Conservation (phyloP, 2,329 filamentous ascomycete genomes). For the Hypoxylon sp. region DNA sequence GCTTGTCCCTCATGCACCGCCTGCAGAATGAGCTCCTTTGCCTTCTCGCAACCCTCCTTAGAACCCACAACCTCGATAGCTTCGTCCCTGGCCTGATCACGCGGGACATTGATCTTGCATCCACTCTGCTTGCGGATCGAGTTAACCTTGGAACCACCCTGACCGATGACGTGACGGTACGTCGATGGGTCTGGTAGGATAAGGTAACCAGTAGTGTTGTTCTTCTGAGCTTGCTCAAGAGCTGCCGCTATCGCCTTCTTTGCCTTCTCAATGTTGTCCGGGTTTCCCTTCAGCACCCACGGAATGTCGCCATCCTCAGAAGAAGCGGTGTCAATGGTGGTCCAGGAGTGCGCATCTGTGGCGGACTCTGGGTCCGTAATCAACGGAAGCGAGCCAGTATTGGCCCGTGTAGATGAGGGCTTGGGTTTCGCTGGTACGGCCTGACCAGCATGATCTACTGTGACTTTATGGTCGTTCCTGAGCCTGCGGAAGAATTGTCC, state of each 20-base stretch:
- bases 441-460: conserved; percentile 88
- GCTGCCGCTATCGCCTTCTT: conserved; percentile 77
- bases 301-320: conserved; percentile 78
- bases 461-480: conserved; percentile 85
- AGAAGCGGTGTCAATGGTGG: conserved; percentile 71
- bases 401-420: conserved; percentile 61
- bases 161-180: conserved; percentile 90
- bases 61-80: conserved; percentile 90
- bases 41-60: conserved; percentile 82
- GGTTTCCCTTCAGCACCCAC: conserved; percentile 84
- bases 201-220: conserved; percentile 81
- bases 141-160: conserved; percentile 90
- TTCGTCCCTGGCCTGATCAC: conserved; percentile 76
- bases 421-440: conserved; percentile 74
- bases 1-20: conserved; percentile 72
- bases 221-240: conserved; percentile 74
- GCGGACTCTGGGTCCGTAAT: conserved; percentile 80
- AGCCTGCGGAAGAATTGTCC: conserved; percentile 94
- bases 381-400: conserved; percentile 76
- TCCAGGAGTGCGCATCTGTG: conserved; percentile 81
- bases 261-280: conserved; percentile 83
- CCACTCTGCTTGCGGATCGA: conserved; percentile 89
- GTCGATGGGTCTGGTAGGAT: conserved; percentile 88
- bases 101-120: conserved; percentile 92
- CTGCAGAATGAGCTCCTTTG: conserved; percentile 86